Evolutionary conservation across 257 asterid species (phyloP), one percentile per base, ranked within the genome.

Genomic region (Capsicum chinense): DNA sequence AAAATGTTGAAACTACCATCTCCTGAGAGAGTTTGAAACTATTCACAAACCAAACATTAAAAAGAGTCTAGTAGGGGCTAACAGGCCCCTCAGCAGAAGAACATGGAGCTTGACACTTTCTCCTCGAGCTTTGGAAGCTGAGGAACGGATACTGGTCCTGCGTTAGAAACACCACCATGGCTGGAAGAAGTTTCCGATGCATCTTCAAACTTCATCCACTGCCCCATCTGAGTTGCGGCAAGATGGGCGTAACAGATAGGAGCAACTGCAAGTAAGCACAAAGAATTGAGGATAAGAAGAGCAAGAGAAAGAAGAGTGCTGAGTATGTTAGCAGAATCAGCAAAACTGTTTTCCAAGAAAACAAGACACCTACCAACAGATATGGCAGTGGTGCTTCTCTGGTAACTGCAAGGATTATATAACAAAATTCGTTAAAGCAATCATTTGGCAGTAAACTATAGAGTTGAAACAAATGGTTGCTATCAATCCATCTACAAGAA

Each of bases 371-470:
- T 92, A 93, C 98, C 98, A 21, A 96, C 92, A 50, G 99, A 96
- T 13, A 96, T 94, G 10, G 99, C 99, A 15, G 99, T 96, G 17
- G 97, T 96, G 83, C 99, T 96, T 11, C 99, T 92, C 87, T 96
- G 99, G 84, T 96, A 96, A 89, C 99, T 96, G 97, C 83, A 88
- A 69, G 6, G 16, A 60, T 21, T 17, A 78, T 1, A 81, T 44
- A 50, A 56, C 0, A 19, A 5, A 19, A 1, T 15, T 60, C 7
- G 54, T 19, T 11, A 33, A 12, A 7, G 56, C 54, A 33, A 47
- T 19, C 17, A 48, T 64, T 17, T 3, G 14, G 56, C 76, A 13
- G n/a, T 7, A 2, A 33, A 5, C 54, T 39, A 2, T 2, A 5
- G 66, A 44, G 35, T 33, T 9, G 33, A 16, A 17, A 13, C 17